These are phyloP conservation scores for Papiliotrema fonsecae DNA, from an alignment of 1,284 basidiomycete genomes.

Conservation along the genomic window DNA sequence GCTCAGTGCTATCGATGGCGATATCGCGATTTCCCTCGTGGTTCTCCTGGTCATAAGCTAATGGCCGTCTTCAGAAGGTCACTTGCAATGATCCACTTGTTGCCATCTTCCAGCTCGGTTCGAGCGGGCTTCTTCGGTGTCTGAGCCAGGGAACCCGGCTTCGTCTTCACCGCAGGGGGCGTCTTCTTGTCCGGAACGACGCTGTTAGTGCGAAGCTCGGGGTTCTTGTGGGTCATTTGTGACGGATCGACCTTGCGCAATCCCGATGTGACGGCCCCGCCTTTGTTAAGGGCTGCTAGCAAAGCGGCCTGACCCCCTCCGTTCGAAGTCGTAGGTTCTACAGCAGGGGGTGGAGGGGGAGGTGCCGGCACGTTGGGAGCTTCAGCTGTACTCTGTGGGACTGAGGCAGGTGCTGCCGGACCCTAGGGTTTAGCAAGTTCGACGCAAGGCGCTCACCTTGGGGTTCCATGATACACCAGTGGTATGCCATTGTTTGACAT, in stretches of 20 bases:
- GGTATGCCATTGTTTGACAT: conserved; percentile 80
- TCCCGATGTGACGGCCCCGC: conserved; percentile 82
- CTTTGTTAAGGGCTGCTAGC: conserved; percentile 89
- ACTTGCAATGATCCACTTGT: conserved; percentile 87
- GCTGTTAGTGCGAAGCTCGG: conserved; percentile 65
- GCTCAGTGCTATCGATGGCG: conserved; percentile 69
- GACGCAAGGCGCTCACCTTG: conserved; percentile 53
- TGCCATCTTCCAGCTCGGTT: conserved; percentile 76
- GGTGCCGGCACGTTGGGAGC: conserved; percentile 57
- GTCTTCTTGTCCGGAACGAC: conserved; percentile 55
- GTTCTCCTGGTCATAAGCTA: conserved; percentile 63
- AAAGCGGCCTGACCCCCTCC: conserved; percentile 70
- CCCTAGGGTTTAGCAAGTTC: conserved; percentile 52
- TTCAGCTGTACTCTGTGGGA: conserved; percentile 48
- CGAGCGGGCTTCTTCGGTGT: conserved; percentile 86
- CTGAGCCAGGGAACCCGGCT: conserved; percentile 61
- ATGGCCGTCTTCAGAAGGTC: neutral
- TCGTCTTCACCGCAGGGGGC: conserved; percentile 52
- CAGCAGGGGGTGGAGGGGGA: conserved; percentile 53
- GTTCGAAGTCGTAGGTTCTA: conserved; percentile 45
- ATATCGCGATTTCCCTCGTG: conserved; percentile 78
- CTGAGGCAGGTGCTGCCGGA: conserved; percentile 57
- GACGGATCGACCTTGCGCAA: conserved; percentile 91
- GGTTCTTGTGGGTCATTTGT: conserved; percentile 99
- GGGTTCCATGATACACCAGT: conserved; percentile 89